Base-by-base conservation (phyloP, 345 rosid species). In the Hirschfeldia incana region DNA sequence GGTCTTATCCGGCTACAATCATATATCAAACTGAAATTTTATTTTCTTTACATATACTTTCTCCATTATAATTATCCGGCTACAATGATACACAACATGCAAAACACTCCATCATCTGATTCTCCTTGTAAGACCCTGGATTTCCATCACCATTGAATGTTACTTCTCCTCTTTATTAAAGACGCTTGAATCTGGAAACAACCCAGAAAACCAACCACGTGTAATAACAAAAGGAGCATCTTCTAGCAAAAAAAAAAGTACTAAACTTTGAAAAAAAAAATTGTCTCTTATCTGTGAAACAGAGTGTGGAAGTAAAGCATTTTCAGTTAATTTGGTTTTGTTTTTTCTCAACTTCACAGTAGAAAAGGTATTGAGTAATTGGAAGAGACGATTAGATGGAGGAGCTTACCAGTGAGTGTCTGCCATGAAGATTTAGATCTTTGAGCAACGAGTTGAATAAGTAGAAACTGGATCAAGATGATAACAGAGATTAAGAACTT, bases 141-240 rank as follows among this genome's bases (percentile, higher is more conserved):
- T 92, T 97, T 78, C 87, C 92, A 71, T 86, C 88, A 4, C 85
- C 84, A 84, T 92, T 94, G 79, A 97, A 94, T 1, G 80, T 77
- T 53, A 72, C 80, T 64, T 86, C 83, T 79, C 96, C 97, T 82
- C 89, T 87, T 29, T 29, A 29, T 29, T 29, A 29, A 3, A 29
- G 0, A 0, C 0, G 80, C 97, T 93, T 15, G 94, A 93, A 83
- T 88, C 92, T 0, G 97, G 89, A 17, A 93, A 83, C 46, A 95
- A 8, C 72, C 99, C 99, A 0, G 98, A 93, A 84, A 93, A 91
- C 46, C 99, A 98, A 39, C 98, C 99, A 15, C 86, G 91, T 21
- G 98, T 98, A 1, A 95, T 65, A 17, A 95, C 83, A 13, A 78
- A 71, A 16, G 98, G 98, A 32, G 77, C 57, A 15, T 80, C 72